Evolutionary conservation across 306 rosid genomes (phyloP).

Genomic region (Heteromeles arbutifolia): DNA sequence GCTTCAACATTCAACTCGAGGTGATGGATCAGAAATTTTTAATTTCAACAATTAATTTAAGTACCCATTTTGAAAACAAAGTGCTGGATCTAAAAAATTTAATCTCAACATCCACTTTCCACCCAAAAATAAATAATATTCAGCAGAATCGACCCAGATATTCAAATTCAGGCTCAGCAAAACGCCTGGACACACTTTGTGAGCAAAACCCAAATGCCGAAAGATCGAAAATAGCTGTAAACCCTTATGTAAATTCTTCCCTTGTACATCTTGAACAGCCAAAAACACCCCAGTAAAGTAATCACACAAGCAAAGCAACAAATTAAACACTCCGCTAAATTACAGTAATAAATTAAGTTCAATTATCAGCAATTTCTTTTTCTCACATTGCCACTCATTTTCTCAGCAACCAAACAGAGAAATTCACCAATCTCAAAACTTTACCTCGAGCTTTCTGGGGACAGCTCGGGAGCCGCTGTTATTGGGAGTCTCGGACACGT

Average conservation of each 20-base stretch:
- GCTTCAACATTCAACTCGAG: neutral
- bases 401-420: neutral
- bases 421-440: neutral
- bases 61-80: neutral
- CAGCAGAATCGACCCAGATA: neutral
- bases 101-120: neutral
- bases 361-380: neutral
- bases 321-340: neutral
- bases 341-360: neutral
- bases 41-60: neutral
- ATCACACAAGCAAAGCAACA: neutral
- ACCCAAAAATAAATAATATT: neutral
- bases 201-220: neutral
- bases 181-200: neutral
- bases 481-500: constrained; percentile 19
- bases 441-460: constrained; percentile 31
- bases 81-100: neutral
- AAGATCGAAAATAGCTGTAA: neutral
- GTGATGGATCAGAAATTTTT: too few species aligned
- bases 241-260: neutral
- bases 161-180: neutral
- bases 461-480: constrained; percentile 21
- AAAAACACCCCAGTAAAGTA: neutral
- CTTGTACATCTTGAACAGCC: neutral
- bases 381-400: neutral